Base-by-base conservation (phyloP, 2,329 filamentous ascomycete genomes). In the Hypoxylon sp. region DNA sequence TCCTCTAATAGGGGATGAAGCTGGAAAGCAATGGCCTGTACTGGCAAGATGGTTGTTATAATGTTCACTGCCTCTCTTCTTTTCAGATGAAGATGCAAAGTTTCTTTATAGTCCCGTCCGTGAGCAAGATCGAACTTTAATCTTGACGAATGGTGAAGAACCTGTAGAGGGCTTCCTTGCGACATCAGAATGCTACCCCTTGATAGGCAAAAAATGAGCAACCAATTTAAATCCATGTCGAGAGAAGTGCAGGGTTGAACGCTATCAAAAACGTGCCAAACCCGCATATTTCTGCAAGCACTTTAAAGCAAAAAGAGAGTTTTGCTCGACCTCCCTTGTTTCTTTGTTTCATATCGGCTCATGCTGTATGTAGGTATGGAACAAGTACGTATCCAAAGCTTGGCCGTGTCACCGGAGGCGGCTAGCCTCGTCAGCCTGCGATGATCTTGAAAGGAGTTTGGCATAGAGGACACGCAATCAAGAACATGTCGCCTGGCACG, bases 181-280 rank as follows among this genome's bases (percentile, higher is more conserved):
- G n/a, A n/a, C n/a, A n/a, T n/a, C n/a, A n/a, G n/a, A n/a, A n/a
- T n/a, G n/a, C n/a, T n/a, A n/a, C n/a, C n/a, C n/a, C n/a, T n/a
- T n/a, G n/a, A n/a, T n/a, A n/a, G n/a, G n/a, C n/a, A n/a, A n/a
- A n/a, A n/a, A n/a, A n/a, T n/a, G n/a, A n/a, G 58, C 43, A 58
- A 37, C 52, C 52, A 61, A 64, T 64, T 64, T 62, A 64, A 64
- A 56, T 55, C 61, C 61, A 33, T 64, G 61, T 62, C 52, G 11
- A 40, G 49, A 46, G 11, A 46, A 40, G 41, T 15, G 47, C 37
- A 51, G 38, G 48, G 42, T 33, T 48, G 55, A 57, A 51, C 23
- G 37, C 27, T 46, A 50, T 23, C 26, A 60, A 52, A n/a, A 63
- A 61, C 58, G 55, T 61, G 55, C 55, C 48, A 48, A 55, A 54